phyloP scores from a whole-genome alignment of 768 basidiomycete genomes.

The Pleurotus tuber-regium region DNA sequence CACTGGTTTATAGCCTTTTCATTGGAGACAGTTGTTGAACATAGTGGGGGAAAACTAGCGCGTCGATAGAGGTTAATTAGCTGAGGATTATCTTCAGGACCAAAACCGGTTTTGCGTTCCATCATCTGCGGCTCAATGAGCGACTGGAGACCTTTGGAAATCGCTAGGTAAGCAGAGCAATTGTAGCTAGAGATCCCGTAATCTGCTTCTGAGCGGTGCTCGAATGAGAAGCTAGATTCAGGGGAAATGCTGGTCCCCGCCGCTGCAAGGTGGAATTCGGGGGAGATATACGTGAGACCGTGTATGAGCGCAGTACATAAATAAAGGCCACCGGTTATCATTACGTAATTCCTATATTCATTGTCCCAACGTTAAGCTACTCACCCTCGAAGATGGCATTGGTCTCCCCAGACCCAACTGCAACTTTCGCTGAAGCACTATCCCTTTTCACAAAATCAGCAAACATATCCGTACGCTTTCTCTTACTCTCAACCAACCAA shows the following conservation, averaged over 20 bases:
- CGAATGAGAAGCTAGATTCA: constrained; percentile 38
- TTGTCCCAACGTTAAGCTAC: background rate
- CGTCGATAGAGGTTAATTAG: no score
- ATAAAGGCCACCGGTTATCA: no score
- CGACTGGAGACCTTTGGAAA: no score
- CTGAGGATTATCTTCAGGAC: no score
- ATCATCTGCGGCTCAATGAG: no score
- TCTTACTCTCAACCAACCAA: background rate
- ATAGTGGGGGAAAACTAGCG: no score
- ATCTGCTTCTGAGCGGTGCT: constrained; percentile 35
- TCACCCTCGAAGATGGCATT: background rate
- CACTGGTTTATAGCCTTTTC: no score
- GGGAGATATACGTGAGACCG: background rate
- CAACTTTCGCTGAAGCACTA: constrained; percentile 20
- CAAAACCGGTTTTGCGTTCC: constrained; percentile 42
- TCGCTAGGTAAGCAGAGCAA: constrained; percentile 39
- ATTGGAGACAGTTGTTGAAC: no score
- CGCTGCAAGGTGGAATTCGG: constrained; percentile 8
- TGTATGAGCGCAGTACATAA: no score
- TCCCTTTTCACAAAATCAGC: constrained; percentile 21
- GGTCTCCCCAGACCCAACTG: constrained; percentile 15
- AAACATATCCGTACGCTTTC: constrained; percentile 20
- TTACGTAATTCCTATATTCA: no score
- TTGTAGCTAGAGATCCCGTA: constrained; percentile 40
- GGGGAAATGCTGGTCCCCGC: constrained; percentile 35